A percentile compares a stretch with the other conserved stretches of the same genome.
Evolutionary conservation across 2,329 filamentous ascomycete genomes (phyloP).

Genomic region (Arthrobotrys conoides): DNA sequence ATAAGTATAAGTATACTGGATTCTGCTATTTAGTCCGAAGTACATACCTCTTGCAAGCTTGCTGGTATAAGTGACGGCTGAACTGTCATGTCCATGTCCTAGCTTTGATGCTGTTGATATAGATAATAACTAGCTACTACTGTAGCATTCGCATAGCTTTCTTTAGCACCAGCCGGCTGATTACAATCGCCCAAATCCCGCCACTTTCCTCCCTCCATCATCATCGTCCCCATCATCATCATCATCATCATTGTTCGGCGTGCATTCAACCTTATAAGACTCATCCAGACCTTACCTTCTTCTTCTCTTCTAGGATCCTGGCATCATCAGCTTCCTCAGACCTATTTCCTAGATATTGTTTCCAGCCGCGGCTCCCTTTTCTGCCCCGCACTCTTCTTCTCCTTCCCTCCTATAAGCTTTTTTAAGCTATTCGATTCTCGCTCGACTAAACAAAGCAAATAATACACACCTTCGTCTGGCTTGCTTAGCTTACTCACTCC

Average conservation of each 20-base stretch:
- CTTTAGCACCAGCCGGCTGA: slow-evolving; percentile 1
- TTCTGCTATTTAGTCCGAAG: background rate
- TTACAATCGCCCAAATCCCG: slow-evolving; percentile 8
- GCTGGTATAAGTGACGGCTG: background rate
- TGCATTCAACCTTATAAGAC: slow-evolving; percentile 1
- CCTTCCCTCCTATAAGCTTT: slow-evolving; percentile 18
- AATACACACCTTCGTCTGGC: slow-evolving; percentile 6
- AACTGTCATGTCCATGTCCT: too few relatives aligned
- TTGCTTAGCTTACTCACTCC: slow-evolving; percentile 8
- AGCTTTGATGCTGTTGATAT: too few relatives aligned
- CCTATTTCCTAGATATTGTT: background rate
- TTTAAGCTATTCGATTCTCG: slow-evolving; percentile 14
- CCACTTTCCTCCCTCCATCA: slow-evolving; percentile 10
- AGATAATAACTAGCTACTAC: background rate
- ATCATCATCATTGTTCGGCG: background rate
- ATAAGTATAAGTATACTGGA: background rate
- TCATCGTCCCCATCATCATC: background rate
- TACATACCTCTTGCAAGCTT: too few relatives aligned
- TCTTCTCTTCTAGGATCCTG: background rate
- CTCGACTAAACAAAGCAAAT: slow-evolving; percentile 16
- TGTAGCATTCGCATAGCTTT: background rate
- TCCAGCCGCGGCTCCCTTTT: slow-evolving; percentile 29
- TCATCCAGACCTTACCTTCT: background rate
- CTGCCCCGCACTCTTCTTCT: slow-evolving; percentile 29
- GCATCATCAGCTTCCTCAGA: background rate